Evolutionary conservation across 192 early-diverging fungal species (phyloP), one percentile per base, ranked within the genome.

Genomic region (Mortierella hygrophila): DNA sequence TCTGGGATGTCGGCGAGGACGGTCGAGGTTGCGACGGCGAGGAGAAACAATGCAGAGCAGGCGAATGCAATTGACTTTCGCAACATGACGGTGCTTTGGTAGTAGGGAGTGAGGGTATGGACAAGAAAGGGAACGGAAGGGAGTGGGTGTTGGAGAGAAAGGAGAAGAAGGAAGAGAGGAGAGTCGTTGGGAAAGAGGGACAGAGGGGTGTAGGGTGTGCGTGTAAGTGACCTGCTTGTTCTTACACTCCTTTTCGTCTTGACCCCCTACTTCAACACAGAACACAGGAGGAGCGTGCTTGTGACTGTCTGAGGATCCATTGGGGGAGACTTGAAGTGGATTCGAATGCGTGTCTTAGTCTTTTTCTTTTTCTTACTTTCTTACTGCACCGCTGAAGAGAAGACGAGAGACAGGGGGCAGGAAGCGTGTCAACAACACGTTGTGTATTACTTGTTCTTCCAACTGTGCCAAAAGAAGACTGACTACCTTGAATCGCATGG

Each of bases 1-100:
- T 89, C 76, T 20, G 76, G 76, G 32, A 77, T 77, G 63, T 29
- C 46, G 37, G 63, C n/a, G 40, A 41, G 44, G 23, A 65, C 54
- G 20, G 76, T 40, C 18, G 42, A 47, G 44, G 76, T 42, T 68
- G 65, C 41, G 42, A 46, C 63, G n/a, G 68, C 40, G 29, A 77
- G 65, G 38, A 55, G 20, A 65, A 77, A 11, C 26, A 72, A 46
- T 46, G 71, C 46, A 11, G 44, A 46, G n/a, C 40, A 46, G 46
- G 41, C 42, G 41, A 16, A 72, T 29, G 42, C 23, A 26, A 46
- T 72, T 21, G 71, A 46, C 71, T 46, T 41, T 72, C 11, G 9
- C 10, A 65, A 32, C 60, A 65, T 65, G n/a, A 23, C 21, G 21
- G 1, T 29, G 8, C 38, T 35, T 40, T 70, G 37, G 8, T 15